Evolutionary conservation across 495 filamentous ascomycete species (phyloP), one percentile per base, ranked within the genome.

Genomic region (Filosporella fistucella): DNA sequence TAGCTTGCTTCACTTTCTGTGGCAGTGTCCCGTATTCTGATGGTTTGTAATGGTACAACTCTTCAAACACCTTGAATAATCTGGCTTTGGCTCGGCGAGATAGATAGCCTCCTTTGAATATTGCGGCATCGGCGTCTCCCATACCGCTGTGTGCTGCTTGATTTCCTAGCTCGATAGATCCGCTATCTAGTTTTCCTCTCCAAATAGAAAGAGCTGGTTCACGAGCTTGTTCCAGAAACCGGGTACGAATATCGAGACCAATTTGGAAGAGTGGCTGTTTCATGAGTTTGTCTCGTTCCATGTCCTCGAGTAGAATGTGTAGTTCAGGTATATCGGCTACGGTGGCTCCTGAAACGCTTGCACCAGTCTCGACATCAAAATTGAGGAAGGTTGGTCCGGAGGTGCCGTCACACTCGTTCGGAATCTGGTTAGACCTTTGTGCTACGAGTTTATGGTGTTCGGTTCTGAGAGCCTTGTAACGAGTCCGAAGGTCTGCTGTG

Each of bases 161-260:
- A 42, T 53, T 53, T 2, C 50, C 50, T 8, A 11, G 21, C 17
- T 20, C 14, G 21, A 42, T 22, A 8, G 16, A 20, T 1, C 5
- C 11, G 11, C 28, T 2, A 21, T 45, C 22, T 11, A 29, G 12
- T 17, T 29, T 1, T 1, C 17, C 13, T 29, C 20, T 11, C 18
- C 12, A 11, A 9, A 16, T 23, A 22, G 34, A 16, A 9, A 34
- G 32, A 21, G 37, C 20, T 0, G 8, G 24, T 6, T 36, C 36
- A 21, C 30, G 14, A 21, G 43, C 50, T 25, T 42, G 42, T 24
- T 46, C 37, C 22, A 53, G n/a, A 28, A 42, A 53, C n/a, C 50
- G 44, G 24, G 45, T 13, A 2, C 44, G 42, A 22, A 42, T 30
- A n/a, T 20, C 48, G 11, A 39, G 16, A 12, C 33, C 32, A 32